Base-by-base conservation (phyloP, 2,329 filamentous ascomycete genomes). In the Aspergillus intermedius region DNA sequence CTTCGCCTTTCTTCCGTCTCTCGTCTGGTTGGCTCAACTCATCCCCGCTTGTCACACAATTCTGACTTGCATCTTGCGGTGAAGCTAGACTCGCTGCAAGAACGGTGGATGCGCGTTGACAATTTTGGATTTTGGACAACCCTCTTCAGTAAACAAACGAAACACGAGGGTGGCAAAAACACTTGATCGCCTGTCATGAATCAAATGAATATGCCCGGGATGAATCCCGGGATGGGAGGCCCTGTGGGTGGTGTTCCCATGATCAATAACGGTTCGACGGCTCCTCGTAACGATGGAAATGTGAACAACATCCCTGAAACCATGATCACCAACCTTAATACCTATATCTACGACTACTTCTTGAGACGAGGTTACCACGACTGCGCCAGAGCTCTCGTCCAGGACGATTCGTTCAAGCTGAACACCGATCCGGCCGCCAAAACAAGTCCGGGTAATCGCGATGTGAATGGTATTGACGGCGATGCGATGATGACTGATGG, bases 281-380 rank as follows among this genome's bases (percentile, higher is more conserved):
- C 72, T 60, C 68, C 73, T 62, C 62, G 72, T 60, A 66, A 68
- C 47, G 65, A 72, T 52, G 58, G 59, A 47, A 69, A 68, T 51
- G 68, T 71, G 57, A 64, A 62, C 51, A 64, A 59, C 39, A 54
- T 60, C 35, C 62, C 67, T 43, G 66, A 71, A 44, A 54, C 53
- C 25, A 64, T 70, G 60, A 67, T 69, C 56, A 65, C 60, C 54
- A 70, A 68, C 47, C 72, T 84, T 51, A 83, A 84, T 67, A 83
- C 80, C 45, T 83, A 81, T 68, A 84, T 85, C 57, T 85, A 84
- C 69, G 81, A 84, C 67, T 84, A 84, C 65, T 91, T 97, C 56
- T 76, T 96, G 57, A 88, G 87, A 62, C 87, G 89, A 67, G 80
- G 83, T 58, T 88, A 95, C 79, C 86, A 81, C 64, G 87, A 93